phyloP scores from a whole-genome alignment of 495 filamentous ascomycete genomes.

The Aspergillus egyptiacus region DNA sequence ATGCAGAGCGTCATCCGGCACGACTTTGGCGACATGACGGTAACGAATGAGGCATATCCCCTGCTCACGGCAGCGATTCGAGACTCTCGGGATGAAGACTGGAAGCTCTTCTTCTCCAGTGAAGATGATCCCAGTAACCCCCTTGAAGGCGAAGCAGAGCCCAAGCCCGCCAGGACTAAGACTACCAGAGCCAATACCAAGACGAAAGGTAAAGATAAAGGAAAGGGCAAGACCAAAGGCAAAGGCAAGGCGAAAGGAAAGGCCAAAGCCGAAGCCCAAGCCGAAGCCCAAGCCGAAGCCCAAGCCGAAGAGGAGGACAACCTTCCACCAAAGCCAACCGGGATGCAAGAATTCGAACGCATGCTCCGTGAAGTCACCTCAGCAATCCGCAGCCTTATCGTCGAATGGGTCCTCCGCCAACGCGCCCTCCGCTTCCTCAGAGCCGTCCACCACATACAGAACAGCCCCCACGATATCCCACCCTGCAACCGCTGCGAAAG shows the following conservation, averaged over 20 bases:
- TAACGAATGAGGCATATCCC: conserved; percentile 12
- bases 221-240: too few relatives aligned
- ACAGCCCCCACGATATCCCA: neutral
- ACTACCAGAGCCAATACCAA: neutral
- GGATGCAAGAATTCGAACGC: conserved; percentile 13
- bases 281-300: neutral
- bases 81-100: conserved; percentile 19
- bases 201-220: too few relatives aligned
- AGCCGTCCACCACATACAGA: conserved; percentile 22
- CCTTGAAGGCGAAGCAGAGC: too few relatives aligned
- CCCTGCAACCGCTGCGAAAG: conserved; percentile 28
- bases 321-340: conserved; percentile 11
- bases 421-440: conserved; percentile 30
- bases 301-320: neutral
- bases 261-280: neutral
- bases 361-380: conserved; percentile 21
- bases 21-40: conserved; percentile 24
- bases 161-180: too few relatives aligned
- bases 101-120: conserved; percentile 15
- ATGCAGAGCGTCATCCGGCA: conserved; percentile 17
- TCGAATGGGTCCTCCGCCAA: conserved; percentile 25
- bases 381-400: conserved; percentile 21
- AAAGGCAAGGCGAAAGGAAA: neutral
- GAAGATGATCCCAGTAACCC: neutral
- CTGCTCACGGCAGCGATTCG: conserved; percentile 15